Base-by-base conservation (phyloP, 805 yeast genomes). In the Saturnispora diversa region DNA sequence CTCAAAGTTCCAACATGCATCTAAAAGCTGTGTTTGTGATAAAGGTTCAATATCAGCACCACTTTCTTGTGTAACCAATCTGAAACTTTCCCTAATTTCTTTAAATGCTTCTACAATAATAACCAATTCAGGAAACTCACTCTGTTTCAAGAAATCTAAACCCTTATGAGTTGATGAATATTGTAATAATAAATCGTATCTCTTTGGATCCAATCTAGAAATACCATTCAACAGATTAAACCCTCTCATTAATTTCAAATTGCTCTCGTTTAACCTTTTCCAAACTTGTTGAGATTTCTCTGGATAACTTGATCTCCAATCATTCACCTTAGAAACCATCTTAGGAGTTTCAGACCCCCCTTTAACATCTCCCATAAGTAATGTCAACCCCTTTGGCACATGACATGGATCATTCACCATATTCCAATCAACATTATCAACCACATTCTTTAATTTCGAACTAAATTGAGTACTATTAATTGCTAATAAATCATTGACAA, bases 311-410 rank as follows among this genome's bases (percentile, higher is more conserved):
- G 64, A 62, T 43, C 73, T 68, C 98, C 98, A 92, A 16, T 60
- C 54, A 38, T 77, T 66, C 2, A 92, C 92, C 50, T 72, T 74
- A 1, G 81, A 67, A 1, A 92, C 97, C 56, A 92, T 66, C 49
- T 83, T 84, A 0, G 97, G 96, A 0, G 98, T 92, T 54, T 87
- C 94, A 0, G 96, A 85, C 0, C 98, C 98, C 12, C 84, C 88
- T 15, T 75, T 66, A 15, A 92, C 84, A 59, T 92, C 98, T 10
- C 98, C 98, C 95, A 92, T 85, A 2, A 92, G 56, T 35, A 92
- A 55, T 41, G 74, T 70, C 19, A 88, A 61, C 1, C 79, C 74
- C 3, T 69, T 69, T 0, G 97, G 97, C 37, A 92, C 62, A 2
- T 69, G 57, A 39, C 86, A 75, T 24, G 69, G 68, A 6, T 62